Base-by-base conservation (phyloP, 2,329 filamentous ascomycete species). In the Penicillium aurantiogriseum region DNA sequence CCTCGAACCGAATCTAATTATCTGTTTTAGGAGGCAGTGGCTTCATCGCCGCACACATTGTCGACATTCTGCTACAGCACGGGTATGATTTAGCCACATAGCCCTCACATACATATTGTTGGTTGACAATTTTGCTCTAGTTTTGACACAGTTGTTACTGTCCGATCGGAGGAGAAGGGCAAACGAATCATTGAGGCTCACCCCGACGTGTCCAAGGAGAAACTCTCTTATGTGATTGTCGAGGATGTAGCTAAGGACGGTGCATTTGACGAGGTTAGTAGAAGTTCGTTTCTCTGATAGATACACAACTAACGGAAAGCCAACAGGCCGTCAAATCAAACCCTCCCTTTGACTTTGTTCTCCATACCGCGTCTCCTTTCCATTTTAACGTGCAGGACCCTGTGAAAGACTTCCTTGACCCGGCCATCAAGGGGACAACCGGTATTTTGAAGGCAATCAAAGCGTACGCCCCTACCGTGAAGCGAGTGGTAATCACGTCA, bases 351-450 rank as follows among this genome's bases (percentile, higher is more conserved):
- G 87, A 90, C 66, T 86, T 83, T 45, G 88, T 93, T 48, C 80
- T 91, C 51, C 88, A 91, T 71, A 90, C 88, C 6, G 88, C 89
- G 2, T 87, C 84, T 0, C 89, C 90, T 0, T 92, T 90, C 77
- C 87, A 89, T 66, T 83, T 86, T 70, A 88, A 88, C 35, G 85
- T 94, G 54, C 60, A 90, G 36, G 83, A 87, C 63, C 86, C 89
- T 19, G 81, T 93, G 61, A 85, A 88, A 67, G 78, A 79, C 59
- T 76, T 86, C 31, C 73, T 86, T 36, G 84, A 86, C 62, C 83
- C 84, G 15, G 85, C 85, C 10, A 77, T 87, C 60, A 85, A 86
- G 63, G 85, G 85, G 52, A 88, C 85, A 0, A 85, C 82, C 0
- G 84, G 84, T 13, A 83, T 88, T 51, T 71, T 88, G 60, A 85